Evolutionary conservation across 805 yeast genomes (phyloP), one percentile per base, ranked within the genome.

Genomic region (Vanderwaltozyma tropicalis): DNA sequence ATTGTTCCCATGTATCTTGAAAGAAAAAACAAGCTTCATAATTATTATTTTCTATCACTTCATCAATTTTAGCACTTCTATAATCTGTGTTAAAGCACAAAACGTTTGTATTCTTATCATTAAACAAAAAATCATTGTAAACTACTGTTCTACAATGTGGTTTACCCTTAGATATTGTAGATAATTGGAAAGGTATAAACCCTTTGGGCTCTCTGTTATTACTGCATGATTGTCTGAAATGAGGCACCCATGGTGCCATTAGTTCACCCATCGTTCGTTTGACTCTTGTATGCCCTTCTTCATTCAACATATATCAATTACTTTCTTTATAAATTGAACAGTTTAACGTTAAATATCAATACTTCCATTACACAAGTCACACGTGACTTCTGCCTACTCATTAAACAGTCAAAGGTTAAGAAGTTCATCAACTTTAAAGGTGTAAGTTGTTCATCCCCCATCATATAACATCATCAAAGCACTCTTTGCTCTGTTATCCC

Each of bases 21-120:
- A 84, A 80, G 64, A 83, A 80, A 53, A 81, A 82, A 41, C 84
- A 80, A 1, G 85, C 82, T 61, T 85, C 94, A 55, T 76, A 79
- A 39, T 66, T 72, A 47, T 77, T 69, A 17, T 46, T 34, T 12
- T 55, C 48, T n/a, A 6, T 27, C 29, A 27, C 29, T 27, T 81
- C 81, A 12, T 61, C 59, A 49, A 68, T 69, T 57, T 85, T 85
- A 35, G 64, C 63, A 66, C 79, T 76, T 57, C 95, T 64, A 50
- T 68, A 67, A 57, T 85, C 95, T 1, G 92, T 79, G 31, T 80
- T 71, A 48, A 80, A 76, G 1, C 83, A 69, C 37, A 84, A 56
- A 11, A 80, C 73, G 50, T 81, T 84, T 19, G 80, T 78, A 40
- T 71, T 66, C 44, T 69, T 69, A 52, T 82, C 84, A 50, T 74